phyloP scores from a whole-genome alignment of 305 asterid genomes.

The Caryopteris hybrid region DNA sequence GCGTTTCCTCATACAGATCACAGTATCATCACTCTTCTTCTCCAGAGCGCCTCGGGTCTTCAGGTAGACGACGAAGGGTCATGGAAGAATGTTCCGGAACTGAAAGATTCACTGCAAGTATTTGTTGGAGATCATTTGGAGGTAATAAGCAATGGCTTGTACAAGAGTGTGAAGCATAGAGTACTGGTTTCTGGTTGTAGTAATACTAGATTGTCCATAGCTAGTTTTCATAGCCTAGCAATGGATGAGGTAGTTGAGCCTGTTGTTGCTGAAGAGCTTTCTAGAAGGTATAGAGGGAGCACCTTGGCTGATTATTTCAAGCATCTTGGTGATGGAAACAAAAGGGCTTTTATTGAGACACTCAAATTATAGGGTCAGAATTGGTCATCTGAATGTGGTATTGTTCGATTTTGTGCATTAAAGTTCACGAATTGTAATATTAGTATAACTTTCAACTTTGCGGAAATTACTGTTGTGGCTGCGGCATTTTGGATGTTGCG shows the following conservation, averaged over 20 bases:
- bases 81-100: constrained; percentile 25
- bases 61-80: constrained; percentile 10
- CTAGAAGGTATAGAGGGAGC: constrained; percentile 22
- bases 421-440: too few species aligned
- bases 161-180: constrained; percentile 32
- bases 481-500: too few species aligned
- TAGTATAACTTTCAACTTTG: too few species aligned
- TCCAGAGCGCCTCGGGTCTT: constrained; percentile 36
- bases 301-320: constrained; percentile 24
- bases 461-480: too few species aligned
- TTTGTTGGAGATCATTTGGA: constrained; percentile 46
- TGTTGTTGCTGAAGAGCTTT: constrained; percentile 1
- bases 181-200: constrained; percentile 11
- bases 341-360: constrained; percentile 15
- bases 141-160: constrained; percentile 41
- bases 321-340: constrained; percentile 15
- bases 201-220: constrained; percentile 27
- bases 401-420: too few species aligned
- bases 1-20: constrained; percentile 34
- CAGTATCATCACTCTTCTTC: constrained; percentile 32
- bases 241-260: constrained; percentile 39
- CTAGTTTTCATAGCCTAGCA: constrained; percentile 19
- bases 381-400: too few species aligned
- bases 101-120: constrained; percentile 28
- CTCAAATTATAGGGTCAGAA: too few species aligned